Percentiles rank a stretch among this genome's conserved stretches.
Conservation (phyloP, 1,284 basidiomycete species). For the Trametes sp. region DNA sequence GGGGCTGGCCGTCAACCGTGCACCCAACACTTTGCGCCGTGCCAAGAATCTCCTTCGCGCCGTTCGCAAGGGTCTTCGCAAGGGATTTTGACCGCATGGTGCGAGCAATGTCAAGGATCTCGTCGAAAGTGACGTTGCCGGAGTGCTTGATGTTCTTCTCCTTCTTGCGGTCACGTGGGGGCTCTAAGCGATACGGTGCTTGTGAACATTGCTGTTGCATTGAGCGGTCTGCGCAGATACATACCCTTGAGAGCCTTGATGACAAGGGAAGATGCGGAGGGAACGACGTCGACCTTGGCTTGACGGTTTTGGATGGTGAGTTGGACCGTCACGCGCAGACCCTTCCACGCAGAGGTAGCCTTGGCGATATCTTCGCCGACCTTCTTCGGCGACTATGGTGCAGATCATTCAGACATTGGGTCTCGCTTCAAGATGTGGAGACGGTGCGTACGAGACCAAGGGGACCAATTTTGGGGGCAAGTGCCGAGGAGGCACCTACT, state of each 20-base stretch:
- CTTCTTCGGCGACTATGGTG: conserved; percentile 95
- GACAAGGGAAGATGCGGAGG: conserved; percentile 97
- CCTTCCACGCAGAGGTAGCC: conserved; percentile 99
- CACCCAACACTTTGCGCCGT: conserved; percentile 96
- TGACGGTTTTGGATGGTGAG: conserved; percentile 99
- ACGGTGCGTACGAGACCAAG: conserved; percentile 88
- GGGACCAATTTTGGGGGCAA: conserved; percentile 99
- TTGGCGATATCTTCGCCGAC: conserved; percentile 99
- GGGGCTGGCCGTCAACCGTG: conserved; percentile 93
- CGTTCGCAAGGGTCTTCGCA: conserved; percentile 89
- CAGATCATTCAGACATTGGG: conserved; percentile 11
- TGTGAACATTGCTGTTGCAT: neutral
- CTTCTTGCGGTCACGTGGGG: conserved; percentile 99
- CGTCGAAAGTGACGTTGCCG: conserved; percentile 95
- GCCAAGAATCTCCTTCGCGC: conserved; percentile 94
- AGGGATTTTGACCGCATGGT: conserved; percentile 97
- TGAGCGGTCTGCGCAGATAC: conserved; percentile 32
- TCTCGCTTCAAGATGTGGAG: neutral
- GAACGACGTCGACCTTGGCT: conserved; percentile 96
- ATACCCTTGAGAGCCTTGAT: conserved; percentile 97
- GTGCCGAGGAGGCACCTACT: conserved; percentile 98
- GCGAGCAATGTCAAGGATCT: conserved; percentile 95
- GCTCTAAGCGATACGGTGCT: conserved; percentile 71
- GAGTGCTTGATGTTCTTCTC: conserved; percentile 99
- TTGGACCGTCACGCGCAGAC: conserved; percentile 98